Conservation (phyloP, 441 rosid species). For the Gossypium laxum region DNA sequence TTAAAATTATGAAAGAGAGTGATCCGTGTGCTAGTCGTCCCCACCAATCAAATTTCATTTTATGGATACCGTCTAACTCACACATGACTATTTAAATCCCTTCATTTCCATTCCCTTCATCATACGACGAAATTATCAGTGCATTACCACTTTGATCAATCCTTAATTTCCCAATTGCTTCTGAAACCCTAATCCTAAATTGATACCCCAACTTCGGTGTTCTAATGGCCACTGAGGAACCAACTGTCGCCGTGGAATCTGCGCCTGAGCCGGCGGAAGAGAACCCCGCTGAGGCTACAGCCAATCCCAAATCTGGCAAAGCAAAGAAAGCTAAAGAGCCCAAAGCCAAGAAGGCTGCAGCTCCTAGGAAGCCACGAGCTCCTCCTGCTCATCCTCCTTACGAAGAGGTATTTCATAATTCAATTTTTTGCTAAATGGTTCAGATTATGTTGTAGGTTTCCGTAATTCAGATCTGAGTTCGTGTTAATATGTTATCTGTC, state of each 20-base stretch:
- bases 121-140: constrained; percentile 7
- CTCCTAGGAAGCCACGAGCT: constrained; percentile 33
- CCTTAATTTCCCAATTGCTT: neutral
- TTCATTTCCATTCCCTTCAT: constrained; percentile 16
- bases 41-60: constrained; percentile 47
- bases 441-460: too few relatives aligned
- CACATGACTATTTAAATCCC: constrained; percentile 53
- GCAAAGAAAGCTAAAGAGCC: constrained; percentile 44
- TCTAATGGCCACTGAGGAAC: constrained; percentile 36
- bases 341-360: constrained; percentile 44
- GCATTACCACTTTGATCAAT: neutral
- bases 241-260: constrained; percentile 20
- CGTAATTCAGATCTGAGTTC: neutral
- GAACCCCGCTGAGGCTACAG: constrained; percentile 26
- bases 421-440: neutral
- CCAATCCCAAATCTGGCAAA: constrained; percentile 32
- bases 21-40: constrained; percentile 42
- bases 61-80: constrained; percentile 26
- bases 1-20: constrained; percentile 31
- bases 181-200: neutral
- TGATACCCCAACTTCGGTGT: too few relatives aligned
- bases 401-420: constrained; percentile 42
- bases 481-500: neutral
- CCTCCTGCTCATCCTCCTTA: constrained; percentile 61
- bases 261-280: constrained; percentile 25